Base-by-base conservation (phyloP, 169 alveolate species). In the Cyclospora cayetanensis region DNA sequence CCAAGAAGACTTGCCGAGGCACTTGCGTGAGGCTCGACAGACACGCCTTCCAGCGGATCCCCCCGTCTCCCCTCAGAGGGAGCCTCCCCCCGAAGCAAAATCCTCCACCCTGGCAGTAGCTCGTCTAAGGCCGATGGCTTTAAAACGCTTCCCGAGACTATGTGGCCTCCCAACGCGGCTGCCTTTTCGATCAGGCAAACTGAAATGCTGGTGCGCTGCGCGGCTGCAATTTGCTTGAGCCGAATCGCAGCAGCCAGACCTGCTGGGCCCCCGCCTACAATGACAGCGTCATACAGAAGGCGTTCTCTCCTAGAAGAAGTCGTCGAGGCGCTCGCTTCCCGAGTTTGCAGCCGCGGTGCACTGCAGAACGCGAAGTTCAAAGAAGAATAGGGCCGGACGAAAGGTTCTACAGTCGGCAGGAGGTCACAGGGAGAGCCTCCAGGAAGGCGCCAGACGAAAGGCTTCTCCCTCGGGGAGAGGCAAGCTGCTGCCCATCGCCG, bases 251-350 rank as follows among this genome's bases (percentile, higher is more conserved):
- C 95, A 15, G 96, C 83, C 2, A 97, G 94, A 50, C 98, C 98
- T 22, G 98, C 97, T 20, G 97, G 97, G 0, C 98, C 98, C n/a
- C 96, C 98, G 31, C 98, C 98, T 4, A 95, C 97, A 35, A 97
- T 94, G 20, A 94, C 91, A 1, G 95, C 95, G 83, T 97, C 97
- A 89, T 94, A 93, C 37, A 93, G 94, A 92, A 96, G 90, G 27
- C 37, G 35, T 68, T 95, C 97, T 35, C 97, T 31, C 37, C 34
- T 15, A 2, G 37, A 18, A 52, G 66, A 12, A 34, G 88, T 2
- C 15, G 50, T 34, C 34, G 39, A 34, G 50, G 79, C 2, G 41
- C 79, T n/a, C n/a, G n/a, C n/a, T n/a, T n/a, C n/a, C n/a, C n/a
- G n/a, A n/a, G n/a, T n/a, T n/a, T n/a, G n/a, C n/a, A n/a, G n/a